These are phyloP conservation scores for Agrocybe pediades DNA, from an alignment of 768 basidiomycete genomes.

Conservation along the genomic window DNA sequence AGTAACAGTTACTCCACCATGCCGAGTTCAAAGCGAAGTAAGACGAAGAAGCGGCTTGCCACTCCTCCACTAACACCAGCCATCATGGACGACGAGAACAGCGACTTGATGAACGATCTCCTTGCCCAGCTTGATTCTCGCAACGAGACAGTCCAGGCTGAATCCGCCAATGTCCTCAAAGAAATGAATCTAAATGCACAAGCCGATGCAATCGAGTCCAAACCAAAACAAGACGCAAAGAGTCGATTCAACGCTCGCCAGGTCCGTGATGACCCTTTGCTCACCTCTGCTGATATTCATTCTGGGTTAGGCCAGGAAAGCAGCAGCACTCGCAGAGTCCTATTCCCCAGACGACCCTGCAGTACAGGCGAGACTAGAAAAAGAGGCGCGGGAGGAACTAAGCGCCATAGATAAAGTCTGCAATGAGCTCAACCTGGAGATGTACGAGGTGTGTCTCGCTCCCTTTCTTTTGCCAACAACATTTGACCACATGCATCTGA, in stretches of 20 bases:
- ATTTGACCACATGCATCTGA: slow-evolving; percentile 4
- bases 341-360: slow-evolving; percentile 55
- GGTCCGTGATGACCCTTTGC: slow-evolving; percentile 37
- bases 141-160: slow-evolving; percentile 49
- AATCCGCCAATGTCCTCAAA: slow-evolving; percentile 49
- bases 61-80: slow-evolving; percentile 29
- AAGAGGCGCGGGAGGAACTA: slow-evolving; percentile 71
- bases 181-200: slow-evolving; percentile 45
- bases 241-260: slow-evolving; percentile 70
- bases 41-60: slow-evolving; percentile 45
- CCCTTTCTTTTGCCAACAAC: background rate
- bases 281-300: slow-evolving; percentile 3
- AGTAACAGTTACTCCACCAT: slow-evolving; percentile 27
- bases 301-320: slow-evolving; percentile 64
- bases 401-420: slow-evolving; percentile 63
- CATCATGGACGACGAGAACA: slow-evolving; percentile 40
- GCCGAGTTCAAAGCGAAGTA: slow-evolving; percentile 60
- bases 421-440: slow-evolving; percentile 62
- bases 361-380: slow-evolving; percentile 58
- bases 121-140: slow-evolving; percentile 74
- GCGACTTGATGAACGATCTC: slow-evolving; percentile 73
- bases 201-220: slow-evolving; percentile 27
- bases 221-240: slow-evolving; percentile 58
- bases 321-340: slow-evolving; percentile 59
- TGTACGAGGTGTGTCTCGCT: slow-evolving; percentile 56